A percentile compares a stretch with the other conserved stretches of the same genome.
Evolutionary conservation across 108 stramenopile species (phyloP).

Genomic region (Skeletonema marinoi): DNA sequence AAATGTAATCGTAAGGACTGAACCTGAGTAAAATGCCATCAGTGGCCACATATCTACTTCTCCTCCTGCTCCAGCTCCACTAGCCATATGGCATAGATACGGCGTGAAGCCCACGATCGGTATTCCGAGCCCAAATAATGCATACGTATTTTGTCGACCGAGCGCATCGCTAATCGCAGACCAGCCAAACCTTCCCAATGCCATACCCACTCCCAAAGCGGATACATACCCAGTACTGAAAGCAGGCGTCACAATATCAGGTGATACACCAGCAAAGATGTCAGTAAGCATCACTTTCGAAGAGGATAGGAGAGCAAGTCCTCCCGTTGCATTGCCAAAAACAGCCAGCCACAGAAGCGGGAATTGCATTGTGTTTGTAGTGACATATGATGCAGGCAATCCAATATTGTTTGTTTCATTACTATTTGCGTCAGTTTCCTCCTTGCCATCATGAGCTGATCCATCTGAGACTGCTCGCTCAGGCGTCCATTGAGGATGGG

Average conservation of each 20-base stretch:
- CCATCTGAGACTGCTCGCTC: neutral
- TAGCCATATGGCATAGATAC: slow-evolving; percentile 40
- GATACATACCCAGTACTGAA: slow-evolving; percentile 72
- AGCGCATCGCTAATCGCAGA: slow-evolving; percentile 68
- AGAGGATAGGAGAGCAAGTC: slow-evolving; percentile 73
- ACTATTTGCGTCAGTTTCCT: neutral
- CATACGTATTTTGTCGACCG: slow-evolving; percentile 66
- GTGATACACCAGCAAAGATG: slow-evolving; percentile 72
- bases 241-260: slow-evolving; percentile 67
- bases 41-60: slow-evolving; percentile 54
- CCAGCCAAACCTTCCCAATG: slow-evolving; percentile 86
- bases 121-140: slow-evolving; percentile 69
- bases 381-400: slow-evolving; percentile 49
- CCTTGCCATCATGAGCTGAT: neutral
- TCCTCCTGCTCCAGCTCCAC: slow-evolving; percentile 12
- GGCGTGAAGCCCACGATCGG: slow-evolving; percentile 60
- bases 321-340: slow-evolving; percentile 78
- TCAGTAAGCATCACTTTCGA: slow-evolving; percentile 89
- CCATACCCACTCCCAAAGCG: slow-evolving; percentile 73
- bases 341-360: slow-evolving; percentile 73
- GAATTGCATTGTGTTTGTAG: slow-evolving; percentile 69
- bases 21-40: slow-evolving; percentile 62
- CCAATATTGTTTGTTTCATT: slow-evolving; percentile 32
- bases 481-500: slow-evolving; percentile 59
- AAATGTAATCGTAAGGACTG: slow-evolving; percentile 69